Evolutionary conservation across 2,329 filamentous ascomycete genomes (phyloP).

Genomic region (Beauveria rudraprayagi): DNA sequence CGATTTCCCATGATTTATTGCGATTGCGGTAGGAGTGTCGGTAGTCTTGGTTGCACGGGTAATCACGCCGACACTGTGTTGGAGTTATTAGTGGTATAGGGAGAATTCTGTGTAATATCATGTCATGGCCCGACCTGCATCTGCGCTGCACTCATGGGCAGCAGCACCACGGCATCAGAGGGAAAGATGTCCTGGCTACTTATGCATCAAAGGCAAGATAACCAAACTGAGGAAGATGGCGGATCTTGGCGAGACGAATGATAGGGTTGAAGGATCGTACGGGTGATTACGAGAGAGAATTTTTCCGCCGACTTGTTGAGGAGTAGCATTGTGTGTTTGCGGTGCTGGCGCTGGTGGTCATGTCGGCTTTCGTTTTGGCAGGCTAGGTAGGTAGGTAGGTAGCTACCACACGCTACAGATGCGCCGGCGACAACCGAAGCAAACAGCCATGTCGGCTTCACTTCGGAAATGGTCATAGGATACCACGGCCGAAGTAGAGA

Average conservation of each 20-base stretch:
- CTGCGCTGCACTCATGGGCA: not conserved
- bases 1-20: not conserved
- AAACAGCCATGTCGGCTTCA: constrained; percentile 2
- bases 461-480: not conserved
- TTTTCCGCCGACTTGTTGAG: not conserved
- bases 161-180: not conserved
- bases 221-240: not conserved
- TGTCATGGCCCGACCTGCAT: not conserved
- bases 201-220: not conserved
- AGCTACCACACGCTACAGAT: not conserved
- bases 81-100: not conserved
- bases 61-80: not conserved
- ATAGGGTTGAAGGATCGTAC: not conserved
- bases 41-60: not conserved
- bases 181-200: not conserved
- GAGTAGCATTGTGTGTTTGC: not conserved
- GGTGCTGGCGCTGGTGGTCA: no score
- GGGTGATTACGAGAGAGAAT: not conserved
- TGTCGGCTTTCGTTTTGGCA: not conserved
- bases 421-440: constrained; percentile 4
- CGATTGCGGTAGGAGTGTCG: not conserved
- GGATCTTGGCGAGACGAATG: not conserved
- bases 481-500: not conserved
- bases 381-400: not conserved
- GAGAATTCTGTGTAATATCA: not conserved